Evolutionary conservation across 2,329 filamentous ascomycete genomes (phyloP).

Genomic region (Trichoderma sp.): DNA sequence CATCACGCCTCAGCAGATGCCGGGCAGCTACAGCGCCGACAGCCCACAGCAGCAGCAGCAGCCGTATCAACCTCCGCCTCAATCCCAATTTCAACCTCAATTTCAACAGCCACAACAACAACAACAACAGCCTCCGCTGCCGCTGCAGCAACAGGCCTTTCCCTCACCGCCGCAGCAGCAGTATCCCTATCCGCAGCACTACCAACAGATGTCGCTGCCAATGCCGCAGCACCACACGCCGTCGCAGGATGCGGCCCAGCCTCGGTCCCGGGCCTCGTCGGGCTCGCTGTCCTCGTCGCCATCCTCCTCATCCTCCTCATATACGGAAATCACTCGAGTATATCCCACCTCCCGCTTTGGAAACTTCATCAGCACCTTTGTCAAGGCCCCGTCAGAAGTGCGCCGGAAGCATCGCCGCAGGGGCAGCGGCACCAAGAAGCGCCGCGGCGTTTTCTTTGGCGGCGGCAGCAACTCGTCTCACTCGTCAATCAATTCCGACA

Average conservation of each 20-base stretch:
- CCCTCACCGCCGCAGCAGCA: slow-evolving; percentile 27
- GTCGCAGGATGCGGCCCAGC: slow-evolving; percentile 5
- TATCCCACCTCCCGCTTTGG: slow-evolving; percentile 49
- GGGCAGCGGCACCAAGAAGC: slow-evolving; percentile 47
- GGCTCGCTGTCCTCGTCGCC: slow-evolving; percentile 44
- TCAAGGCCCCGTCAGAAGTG: slow-evolving; percentile 60
- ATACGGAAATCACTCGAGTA: slow-evolving; percentile 66
- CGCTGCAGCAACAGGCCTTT: slow-evolving; percentile 23
- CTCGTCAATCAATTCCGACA: slow-evolving; percentile 66
- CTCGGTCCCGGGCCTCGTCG: slow-evolving; percentile 34
- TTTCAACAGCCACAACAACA: not conserved
- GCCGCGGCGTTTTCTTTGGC: slow-evolving; percentile 59
- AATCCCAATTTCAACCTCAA: slow-evolving; percentile 22
- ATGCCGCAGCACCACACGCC: slow-evolving; percentile 5
- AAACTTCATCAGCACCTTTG: slow-evolving; percentile 64
- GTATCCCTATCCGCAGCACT: slow-evolving; percentile 3
- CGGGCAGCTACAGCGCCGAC: slow-evolving; percentile 13
- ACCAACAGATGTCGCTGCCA: not conserved
- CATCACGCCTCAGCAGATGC: slow-evolving; percentile 21
- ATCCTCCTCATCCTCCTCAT: slow-evolving; percentile 58
- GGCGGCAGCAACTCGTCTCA: slow-evolving; percentile 62
- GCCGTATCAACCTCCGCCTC: slow-evolving; percentile 17
- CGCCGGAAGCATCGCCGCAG: slow-evolving; percentile 43
- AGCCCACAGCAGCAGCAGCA: slow-evolving; percentile 19
- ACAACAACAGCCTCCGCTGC: not conserved